Percentiles rank a stretch among this genome's conserved stretches.
phyloP scores from a whole-genome alignment of 2,329 filamentous ascomycete species.

The Blumeriella jaapii region DNA sequence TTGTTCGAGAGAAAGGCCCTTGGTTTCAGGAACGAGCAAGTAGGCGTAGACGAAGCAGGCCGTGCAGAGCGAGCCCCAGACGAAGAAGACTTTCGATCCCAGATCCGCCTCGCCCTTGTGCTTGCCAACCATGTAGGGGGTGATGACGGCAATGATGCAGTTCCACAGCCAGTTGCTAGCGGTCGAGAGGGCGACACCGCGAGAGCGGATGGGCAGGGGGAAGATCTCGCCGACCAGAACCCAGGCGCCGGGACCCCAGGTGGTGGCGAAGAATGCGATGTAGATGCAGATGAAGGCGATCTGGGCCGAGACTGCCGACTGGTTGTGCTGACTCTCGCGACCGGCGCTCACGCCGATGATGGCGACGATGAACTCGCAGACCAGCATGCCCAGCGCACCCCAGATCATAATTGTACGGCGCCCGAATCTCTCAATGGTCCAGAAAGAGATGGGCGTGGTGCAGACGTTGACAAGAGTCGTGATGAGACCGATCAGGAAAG shows the following conservation, averaged over 20 bases:
- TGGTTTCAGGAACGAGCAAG: conserved; percentile 55
- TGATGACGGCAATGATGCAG: conserved; percentile 50
- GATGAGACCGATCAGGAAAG: conserved; percentile 50
- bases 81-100: conserved; percentile 37
- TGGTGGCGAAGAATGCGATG: conserved; percentile 84
- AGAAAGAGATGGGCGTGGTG: conserved; percentile 73
- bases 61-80: conserved; percentile 49
- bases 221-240: conserved; percentile 81
- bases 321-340: conserved; percentile 37
- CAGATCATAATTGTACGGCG: conserved; percentile 68
- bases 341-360: conserved; percentile 57
- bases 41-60: conserved; percentile 42
- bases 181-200: conserved; percentile 74
- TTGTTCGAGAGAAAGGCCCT: conserved; percentile 60
- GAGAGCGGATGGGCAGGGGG: conserved; percentile 67
- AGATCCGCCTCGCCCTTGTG: conserved; percentile 35
- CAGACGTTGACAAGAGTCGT: conserved; percentile 54
- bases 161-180: conserved; percentile 89
- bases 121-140: conserved; percentile 55
- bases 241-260: conserved; percentile 57
- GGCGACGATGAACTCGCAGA: conserved; percentile 78
- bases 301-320: conserved; percentile 48
- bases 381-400: conserved; percentile 68
- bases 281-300: conserved; percentile 85
- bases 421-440: conserved; percentile 68